Evolutionary conservation across 352 stramenopile genomes (phyloP).

Genomic region (Plasmopara muralis): DNA sequence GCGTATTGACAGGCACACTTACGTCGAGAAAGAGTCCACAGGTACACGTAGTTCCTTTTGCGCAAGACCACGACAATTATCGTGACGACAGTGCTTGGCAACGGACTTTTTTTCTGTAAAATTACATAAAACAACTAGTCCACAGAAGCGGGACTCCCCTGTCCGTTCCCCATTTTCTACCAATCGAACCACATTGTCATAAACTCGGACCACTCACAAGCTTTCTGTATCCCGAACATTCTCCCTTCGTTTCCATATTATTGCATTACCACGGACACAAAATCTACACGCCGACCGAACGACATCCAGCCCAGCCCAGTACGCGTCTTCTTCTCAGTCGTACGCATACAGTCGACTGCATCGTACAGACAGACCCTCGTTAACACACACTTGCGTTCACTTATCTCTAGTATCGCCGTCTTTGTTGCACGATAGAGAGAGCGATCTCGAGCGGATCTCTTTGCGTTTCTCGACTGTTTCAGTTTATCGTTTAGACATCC

Average conservation of each 20-base stretch:
- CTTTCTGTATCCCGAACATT: constrained; percentile 3
- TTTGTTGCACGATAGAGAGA: constrained; percentile 1
- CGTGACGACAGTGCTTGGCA: no score
- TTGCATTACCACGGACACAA: constrained; percentile 20
- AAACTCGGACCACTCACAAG: constrained; percentile 3
- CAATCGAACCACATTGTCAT: constrained; percentile 7
- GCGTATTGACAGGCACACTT: no score
- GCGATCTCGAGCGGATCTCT: constrained; percentile 16
- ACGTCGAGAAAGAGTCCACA: no score
- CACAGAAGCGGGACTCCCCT: neutral
- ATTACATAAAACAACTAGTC: neutral
- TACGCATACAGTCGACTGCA: constrained; percentile 11
- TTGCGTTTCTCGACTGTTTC: constrained; percentile 11
- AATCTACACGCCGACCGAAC: constrained; percentile 30
- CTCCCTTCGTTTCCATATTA: constrained; percentile 5
- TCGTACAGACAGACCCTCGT: constrained; percentile 2
- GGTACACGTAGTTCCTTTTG: no score
- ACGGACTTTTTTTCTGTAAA: neutral
- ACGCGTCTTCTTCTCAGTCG: constrained; percentile 17
- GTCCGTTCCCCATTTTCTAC: neutral
- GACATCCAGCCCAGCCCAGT: constrained; percentile 26
- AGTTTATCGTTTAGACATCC: constrained; percentile 2
- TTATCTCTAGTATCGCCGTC: neutral
- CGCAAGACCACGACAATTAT: no score
- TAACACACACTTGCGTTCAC: neutral